These are phyloP conservation scores for Hylodesmum podocarpum DNA, from an alignment of 306 rosid genomes.

Conservation along the genomic window DNA sequence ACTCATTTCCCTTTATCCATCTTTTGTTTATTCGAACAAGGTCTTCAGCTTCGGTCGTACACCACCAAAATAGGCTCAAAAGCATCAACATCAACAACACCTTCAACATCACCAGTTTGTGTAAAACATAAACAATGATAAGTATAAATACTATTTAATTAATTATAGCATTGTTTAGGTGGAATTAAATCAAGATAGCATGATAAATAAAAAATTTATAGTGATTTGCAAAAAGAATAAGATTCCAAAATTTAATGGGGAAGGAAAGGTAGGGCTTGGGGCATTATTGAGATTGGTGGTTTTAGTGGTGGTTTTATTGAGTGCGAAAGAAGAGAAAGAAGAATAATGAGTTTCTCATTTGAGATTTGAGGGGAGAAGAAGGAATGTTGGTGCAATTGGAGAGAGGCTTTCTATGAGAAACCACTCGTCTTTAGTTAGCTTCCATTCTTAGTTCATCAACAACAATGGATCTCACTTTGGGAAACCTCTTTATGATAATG, in stretches of 20 bases:
- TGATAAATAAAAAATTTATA: too few relatives aligned
- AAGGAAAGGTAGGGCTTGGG: slow-evolving; percentile 31
- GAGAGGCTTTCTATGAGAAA: slow-evolving; percentile 52
- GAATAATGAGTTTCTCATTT: slow-evolving; percentile 27
- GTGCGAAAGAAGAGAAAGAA: not conserved
- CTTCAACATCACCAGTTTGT: too few relatives aligned
- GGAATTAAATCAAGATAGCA: too few relatives aligned
- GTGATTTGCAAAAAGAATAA: too few relatives aligned
- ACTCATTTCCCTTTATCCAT: slow-evolving; percentile 45
- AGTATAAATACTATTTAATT: not conserved
- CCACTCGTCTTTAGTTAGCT: slow-evolving; percentile 28
- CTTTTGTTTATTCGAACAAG: slow-evolving; percentile 36
- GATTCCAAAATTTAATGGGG: too few relatives aligned
- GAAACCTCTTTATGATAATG: too few relatives aligned
- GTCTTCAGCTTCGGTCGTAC: slow-evolving; percentile 37
- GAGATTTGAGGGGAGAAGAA: slow-evolving; percentile 34
- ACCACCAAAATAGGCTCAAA: slow-evolving; percentile 45
- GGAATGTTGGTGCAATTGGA: slow-evolving; percentile 63
- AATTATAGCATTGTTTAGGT: too few relatives aligned
- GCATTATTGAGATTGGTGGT: not conserved
- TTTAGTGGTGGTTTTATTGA: too few relatives aligned
- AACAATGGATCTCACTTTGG: too few relatives aligned
- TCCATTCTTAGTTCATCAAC: slow-evolving; percentile 54
- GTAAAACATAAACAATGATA: not conserved
- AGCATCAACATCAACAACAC: slow-evolving; percentile 27